Evolutionary conservation across 2,329 filamentous ascomycete species (phyloP).

Genomic region (Plenodomus tracheiphilus): DNA sequence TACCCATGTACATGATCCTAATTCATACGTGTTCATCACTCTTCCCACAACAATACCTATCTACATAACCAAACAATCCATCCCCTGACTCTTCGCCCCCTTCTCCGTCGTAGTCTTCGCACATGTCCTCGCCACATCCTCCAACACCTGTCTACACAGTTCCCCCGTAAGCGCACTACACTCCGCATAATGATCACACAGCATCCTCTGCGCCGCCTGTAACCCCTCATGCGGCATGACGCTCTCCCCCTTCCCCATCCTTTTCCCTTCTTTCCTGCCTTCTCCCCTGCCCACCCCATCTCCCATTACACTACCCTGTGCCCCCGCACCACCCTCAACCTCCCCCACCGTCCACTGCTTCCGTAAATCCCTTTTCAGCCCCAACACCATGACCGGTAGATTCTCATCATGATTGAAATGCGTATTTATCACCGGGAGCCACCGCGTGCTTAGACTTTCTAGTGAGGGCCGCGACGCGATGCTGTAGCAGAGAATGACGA

Average conservation of each 20-base stretch:
- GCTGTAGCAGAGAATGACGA: constrained; percentile 63
- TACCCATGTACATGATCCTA: no score
- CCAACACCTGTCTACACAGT: constrained; percentile 61
- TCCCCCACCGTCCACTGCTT: constrained; percentile 46
- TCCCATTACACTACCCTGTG: neutral
- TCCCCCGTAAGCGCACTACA: constrained; percentile 65
- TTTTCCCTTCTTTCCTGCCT: constrained; percentile 5
- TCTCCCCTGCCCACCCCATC: constrained; percentile 24
- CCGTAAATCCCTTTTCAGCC: constrained; percentile 61
- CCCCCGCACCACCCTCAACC: constrained; percentile 8
- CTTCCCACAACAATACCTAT: no score
- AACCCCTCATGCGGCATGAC: constrained; percentile 57
- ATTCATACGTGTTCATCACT: no score
- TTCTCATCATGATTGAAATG: constrained; percentile 58
- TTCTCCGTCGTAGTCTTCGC: constrained; percentile 61
- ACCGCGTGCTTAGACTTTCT: constrained; percentile 49
- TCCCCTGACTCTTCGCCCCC: constrained; percentile 53
- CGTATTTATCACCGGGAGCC: constrained; percentile 50
- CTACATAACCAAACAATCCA: constrained; percentile 10
- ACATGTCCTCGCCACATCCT: constrained; percentile 62
- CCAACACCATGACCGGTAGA: constrained; percentile 62
- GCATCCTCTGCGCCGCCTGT: constrained; percentile 59
- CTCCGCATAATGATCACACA: constrained; percentile 65
- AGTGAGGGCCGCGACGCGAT: constrained; percentile 58
- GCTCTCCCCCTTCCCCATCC: constrained; percentile 41